phyloP scores from a whole-genome alignment of 2,329 filamentous ascomycete genomes.

The Diaporthe ampelina region DNA sequence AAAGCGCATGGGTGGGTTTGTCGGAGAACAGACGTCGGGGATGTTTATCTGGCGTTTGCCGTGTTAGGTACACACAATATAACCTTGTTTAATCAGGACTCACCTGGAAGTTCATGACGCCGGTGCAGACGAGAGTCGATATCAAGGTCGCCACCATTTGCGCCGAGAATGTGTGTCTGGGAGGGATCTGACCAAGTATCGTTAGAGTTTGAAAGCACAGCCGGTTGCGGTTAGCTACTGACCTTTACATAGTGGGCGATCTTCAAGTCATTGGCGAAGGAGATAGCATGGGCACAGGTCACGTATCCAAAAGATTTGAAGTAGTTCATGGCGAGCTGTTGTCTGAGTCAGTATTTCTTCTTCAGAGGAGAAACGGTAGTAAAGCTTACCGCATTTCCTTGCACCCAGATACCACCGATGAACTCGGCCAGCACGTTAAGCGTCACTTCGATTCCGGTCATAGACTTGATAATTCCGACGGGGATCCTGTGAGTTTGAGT shows the following conservation, averaged over 20 bases:
- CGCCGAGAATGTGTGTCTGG: constrained; percentile 69
- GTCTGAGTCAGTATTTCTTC: background rate
- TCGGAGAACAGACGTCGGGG: constrained; percentile 56
- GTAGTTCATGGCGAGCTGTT: constrained; percentile 58
- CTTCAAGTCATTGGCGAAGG: constrained; percentile 57
- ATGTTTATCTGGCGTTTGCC: constrained; percentile 53
- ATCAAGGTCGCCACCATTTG: constrained; percentile 71
- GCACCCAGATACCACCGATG: constrained; percentile 58
- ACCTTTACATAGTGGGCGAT: constrained; percentile 63
- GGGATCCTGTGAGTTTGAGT: constrained; percentile 48
- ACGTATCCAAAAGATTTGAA: constrained; percentile 56
- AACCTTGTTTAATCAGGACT: constrained; percentile 34
- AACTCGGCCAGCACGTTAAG: constrained; percentile 59
- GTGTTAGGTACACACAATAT: background rate
- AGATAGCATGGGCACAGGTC: constrained; percentile 63
- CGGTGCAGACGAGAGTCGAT: constrained; percentile 65
- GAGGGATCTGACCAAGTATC: constrained; percentile 59
- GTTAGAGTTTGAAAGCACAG: background rate
- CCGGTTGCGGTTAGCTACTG: too few relatives aligned
- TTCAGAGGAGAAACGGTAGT: too few relatives aligned
- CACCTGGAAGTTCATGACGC: constrained; percentile 63
- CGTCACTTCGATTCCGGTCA: constrained; percentile 56
- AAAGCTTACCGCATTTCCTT: constrained; percentile 54
- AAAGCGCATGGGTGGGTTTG: background rate
- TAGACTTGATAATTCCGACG: constrained; percentile 59